These are phyloP conservation scores for Penicillium nordicum DNA, from an alignment of 2,329 filamentous ascomycete species.

Conservation along the genomic window DNA sequence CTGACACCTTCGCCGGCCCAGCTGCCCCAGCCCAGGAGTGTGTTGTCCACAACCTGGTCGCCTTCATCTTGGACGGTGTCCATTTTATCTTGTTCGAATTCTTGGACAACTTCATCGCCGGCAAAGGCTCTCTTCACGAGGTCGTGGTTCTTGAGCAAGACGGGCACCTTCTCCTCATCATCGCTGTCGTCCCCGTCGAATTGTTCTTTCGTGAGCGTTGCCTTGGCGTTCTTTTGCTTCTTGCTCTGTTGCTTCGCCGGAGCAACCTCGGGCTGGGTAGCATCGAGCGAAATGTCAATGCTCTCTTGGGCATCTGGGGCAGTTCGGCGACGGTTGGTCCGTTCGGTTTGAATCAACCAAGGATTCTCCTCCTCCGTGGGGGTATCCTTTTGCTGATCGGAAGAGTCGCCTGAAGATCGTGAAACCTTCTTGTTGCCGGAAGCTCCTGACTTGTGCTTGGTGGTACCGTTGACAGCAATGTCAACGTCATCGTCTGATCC, in stretches of 20 bases:
- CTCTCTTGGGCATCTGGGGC: conserved; percentile 28
- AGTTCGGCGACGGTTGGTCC: conserved; percentile 32
- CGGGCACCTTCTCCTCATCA: conserved; percentile 41
- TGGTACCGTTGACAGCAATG: conserved; percentile 31
- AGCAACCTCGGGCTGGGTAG: conserved; percentile 13
- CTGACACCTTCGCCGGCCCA: conserved; percentile 85
- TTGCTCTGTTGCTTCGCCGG: conserved; percentile 20
- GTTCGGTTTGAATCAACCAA: conserved; percentile 36
- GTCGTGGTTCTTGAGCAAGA: conserved; percentile 53
- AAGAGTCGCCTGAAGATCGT: conserved; percentile 13
- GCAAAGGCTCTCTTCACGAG: conserved; percentile 83
- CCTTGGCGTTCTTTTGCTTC: conserved; percentile 21
- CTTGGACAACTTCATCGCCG: conserved; percentile 74
- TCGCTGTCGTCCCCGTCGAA: conserved; percentile 45
- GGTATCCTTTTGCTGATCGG: conserved; percentile 17
- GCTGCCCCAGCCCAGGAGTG: conserved; percentile 89
- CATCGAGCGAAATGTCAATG: conserved; percentile 34
- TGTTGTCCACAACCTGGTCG: conserved; percentile 75
- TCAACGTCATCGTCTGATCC: conserved; percentile 33
- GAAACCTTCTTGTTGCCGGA: conserved; percentile 19
- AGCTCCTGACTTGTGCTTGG: conserved; percentile 19
- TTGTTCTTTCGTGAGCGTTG: conserved; percentile 19
- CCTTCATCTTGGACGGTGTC: conserved; percentile 70
- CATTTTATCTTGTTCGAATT: conserved; percentile 78
- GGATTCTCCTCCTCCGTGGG: conserved; percentile 35